Evolutionary conservation across 495 filamentous ascomycete species (phyloP).

Genomic region (Stereocaulon alpinum): DNA sequence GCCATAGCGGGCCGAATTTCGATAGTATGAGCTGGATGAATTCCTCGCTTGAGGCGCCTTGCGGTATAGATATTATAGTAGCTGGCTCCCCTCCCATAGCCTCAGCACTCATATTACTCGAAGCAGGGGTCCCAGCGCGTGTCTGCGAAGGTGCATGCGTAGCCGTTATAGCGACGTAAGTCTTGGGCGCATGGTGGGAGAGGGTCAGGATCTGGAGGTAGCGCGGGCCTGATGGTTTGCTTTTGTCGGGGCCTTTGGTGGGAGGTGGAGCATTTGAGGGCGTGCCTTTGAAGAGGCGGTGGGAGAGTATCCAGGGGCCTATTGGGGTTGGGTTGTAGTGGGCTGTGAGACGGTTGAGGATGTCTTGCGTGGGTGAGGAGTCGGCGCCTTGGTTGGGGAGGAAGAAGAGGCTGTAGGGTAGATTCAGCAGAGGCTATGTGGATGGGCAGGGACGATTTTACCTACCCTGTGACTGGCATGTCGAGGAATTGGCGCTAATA

Average conservation of each 20-base stretch:
- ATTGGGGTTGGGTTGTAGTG: constrained; percentile 8
- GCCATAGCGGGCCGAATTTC: constrained; percentile 23
- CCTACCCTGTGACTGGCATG: too few relatives aligned
- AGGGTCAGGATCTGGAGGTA: constrained; percentile 19
- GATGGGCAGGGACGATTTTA: not conserved
- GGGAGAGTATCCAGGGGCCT: constrained; percentile 11
- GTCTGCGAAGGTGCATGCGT: not conserved
- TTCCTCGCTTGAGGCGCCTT: constrained; percentile 14
- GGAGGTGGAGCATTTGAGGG: not conserved
- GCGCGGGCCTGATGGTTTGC: constrained; percentile 5
- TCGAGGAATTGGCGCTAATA: too few relatives aligned
- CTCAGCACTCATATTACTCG: constrained; percentile 4
- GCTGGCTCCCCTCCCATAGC: not conserved
- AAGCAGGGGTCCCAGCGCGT: constrained; percentile 1
- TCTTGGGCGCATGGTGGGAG: constrained; percentile 12
- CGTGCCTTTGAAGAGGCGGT: constrained; percentile 21
- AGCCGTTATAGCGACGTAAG: constrained; percentile 10
- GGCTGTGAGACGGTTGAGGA: constrained; percentile 13
- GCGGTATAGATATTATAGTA: constrained; percentile 11
- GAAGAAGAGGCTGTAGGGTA: constrained; percentile 13
- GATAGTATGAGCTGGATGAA: constrained; percentile 17
- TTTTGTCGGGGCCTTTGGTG: not conserved
- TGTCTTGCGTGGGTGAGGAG: constrained; percentile 9
- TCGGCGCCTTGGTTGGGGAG: constrained; percentile 11
- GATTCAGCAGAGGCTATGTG: not conserved